Base-by-base conservation (phyloP, 2,329 filamentous ascomycete species). In the Teratosphaeriaceae sp. region DNA sequence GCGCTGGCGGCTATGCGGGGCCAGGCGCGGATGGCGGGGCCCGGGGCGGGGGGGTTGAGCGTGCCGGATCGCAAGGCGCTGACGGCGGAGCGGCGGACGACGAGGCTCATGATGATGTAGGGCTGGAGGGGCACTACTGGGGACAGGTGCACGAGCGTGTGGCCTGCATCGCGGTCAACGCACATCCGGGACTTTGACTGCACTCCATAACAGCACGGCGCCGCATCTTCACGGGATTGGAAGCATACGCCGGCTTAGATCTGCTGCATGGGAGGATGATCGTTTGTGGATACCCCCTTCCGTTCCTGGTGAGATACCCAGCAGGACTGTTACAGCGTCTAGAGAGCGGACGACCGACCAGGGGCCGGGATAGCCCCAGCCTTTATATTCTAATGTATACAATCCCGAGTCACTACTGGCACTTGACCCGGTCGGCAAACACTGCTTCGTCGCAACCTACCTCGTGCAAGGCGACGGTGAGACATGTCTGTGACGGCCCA, bases 1-100 rank as follows among this genome's bases (percentile, higher is more conserved):
- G 89, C 88, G 3, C 82, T 81, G 63, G 57, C 57, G 12, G 58
- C 59, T 15, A 60, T 62, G 58, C 53, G 59, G 8, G 52, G 52
- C 2, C 57, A 57, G 44, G 49, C 51, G 24, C 49, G 50, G 27
- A 45, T 51, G 36, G 49, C 33, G 27, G 47, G 30, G 11, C 40
- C 45, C 3, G 48, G 46, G 27, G 29, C 23, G 22, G 38, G 38
- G 11, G 46, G 44, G 33, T 22, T 31, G 38, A 31, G 26, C 13
- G 20, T 23, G 31, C 47, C 52, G 20, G 53, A 56, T 24, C 41
- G 45, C 18, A 47, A 50, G 20, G 48, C 45, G 12, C 44, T 61
- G 26, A 53, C 52, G 36, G 59, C 59, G 8, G 61, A 62, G 45
- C 42, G 62, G 34, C 49, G 62, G 40, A 63, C 59, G 8, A 65